phyloP scores from a whole-genome alignment of 75 land plant species.

The Larix kaempferi region DNA sequence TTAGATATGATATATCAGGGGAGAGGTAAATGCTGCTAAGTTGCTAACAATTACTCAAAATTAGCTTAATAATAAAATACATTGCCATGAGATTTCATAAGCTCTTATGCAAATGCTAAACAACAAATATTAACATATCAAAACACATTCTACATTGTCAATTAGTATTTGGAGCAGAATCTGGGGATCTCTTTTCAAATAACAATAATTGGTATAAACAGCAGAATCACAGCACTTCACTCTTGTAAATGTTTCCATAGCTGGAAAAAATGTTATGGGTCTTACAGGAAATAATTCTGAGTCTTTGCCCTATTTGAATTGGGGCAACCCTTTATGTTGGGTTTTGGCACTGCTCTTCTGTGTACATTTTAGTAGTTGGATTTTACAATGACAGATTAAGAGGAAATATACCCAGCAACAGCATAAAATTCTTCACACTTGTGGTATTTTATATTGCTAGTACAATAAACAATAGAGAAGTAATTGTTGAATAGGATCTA shows the following conservation, averaged over 20 bases:
- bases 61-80: background rate
- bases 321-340: background rate
- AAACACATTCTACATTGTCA: background rate
- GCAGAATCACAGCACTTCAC: background rate
- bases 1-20: background rate
- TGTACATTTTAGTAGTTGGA: background rate
- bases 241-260: background rate
- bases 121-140: too few relatives aligned
- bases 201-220: background rate
- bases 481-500: background rate
- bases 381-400: background rate
- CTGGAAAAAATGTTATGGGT: background rate
- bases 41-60: background rate
- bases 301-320: background rate
- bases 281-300: background rate
- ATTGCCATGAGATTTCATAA: background rate
- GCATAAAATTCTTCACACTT: background rate
- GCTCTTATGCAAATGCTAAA: background rate
- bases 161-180: background rate
- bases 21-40: background rate
- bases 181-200: background rate
- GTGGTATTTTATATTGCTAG: background rate
- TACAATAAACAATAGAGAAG: background rate
- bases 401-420: background rate
- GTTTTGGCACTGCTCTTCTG: background rate